Evolutionary conservation across 1,139 yeast species (phyloP).

Genomic region (Candida sp.): DNA sequence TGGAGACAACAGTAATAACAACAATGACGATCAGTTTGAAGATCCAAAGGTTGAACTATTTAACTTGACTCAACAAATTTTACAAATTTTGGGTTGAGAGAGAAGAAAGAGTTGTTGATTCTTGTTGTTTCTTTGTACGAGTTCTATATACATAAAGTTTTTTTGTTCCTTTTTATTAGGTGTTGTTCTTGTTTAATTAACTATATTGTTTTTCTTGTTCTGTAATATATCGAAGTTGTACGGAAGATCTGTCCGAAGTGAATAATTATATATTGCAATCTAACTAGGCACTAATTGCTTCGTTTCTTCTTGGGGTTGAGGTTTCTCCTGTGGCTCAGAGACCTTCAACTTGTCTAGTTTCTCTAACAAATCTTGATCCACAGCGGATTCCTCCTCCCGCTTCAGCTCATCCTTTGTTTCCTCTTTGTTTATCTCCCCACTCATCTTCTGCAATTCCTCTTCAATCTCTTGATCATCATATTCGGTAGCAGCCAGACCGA

Average conservation of each 20-base stretch:
- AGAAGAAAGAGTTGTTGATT: neutral
- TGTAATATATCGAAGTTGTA: too few relatives aligned
- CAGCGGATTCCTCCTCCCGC: neutral
- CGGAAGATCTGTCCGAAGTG: too few relatives aligned
- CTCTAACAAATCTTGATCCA: constrained; percentile 7
- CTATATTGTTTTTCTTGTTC: too few relatives aligned
- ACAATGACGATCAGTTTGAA: constrained; percentile 47
- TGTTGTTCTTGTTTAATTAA: neutral
- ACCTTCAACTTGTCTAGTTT: constrained; percentile 15
- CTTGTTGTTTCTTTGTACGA: neutral
- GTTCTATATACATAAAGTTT: neutral
- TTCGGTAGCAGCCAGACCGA: constrained; percentile 14
- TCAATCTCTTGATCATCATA: constrained; percentile 35
- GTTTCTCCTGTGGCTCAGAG: neutral
- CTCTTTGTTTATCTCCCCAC: constrained; percentile 7
- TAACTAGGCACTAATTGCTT: neutral
- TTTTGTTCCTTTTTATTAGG: neutral
- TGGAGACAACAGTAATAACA: constrained; percentile 11
- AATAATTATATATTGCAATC: neutral
- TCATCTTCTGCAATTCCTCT: constrained; percentile 27
- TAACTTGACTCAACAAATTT: constrained; percentile 80
- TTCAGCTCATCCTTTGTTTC: neutral
- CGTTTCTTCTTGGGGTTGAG: neutral
- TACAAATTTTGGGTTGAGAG: constrained; percentile 53
- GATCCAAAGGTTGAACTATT: constrained; percentile 75